Percentiles rank a stretch among this genome's conserved stretches.
phyloP scores from a whole-genome alignment of 371 early-diverging fungal species.

The Zopfochytrium polystomum region DNA sequence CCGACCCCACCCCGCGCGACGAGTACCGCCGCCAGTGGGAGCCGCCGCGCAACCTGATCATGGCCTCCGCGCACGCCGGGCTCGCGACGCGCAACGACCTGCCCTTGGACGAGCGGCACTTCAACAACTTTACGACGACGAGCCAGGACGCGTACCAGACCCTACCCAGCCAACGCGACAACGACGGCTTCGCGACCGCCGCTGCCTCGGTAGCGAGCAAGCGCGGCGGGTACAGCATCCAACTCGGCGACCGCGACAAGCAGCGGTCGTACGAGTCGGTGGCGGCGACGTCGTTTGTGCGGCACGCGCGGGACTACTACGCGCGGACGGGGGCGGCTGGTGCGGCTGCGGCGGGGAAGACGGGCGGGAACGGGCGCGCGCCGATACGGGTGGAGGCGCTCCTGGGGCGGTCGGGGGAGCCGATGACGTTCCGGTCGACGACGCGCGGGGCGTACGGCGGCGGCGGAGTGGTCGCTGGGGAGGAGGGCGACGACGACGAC shows the following conservation, averaged over 20 bases:
- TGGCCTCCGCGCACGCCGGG: no score
- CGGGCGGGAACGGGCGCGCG: neutral
- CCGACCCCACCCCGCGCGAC: no score
- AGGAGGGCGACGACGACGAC: no score
- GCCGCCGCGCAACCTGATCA: no score
- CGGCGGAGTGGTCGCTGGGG: no score
- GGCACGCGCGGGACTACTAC: conserved; percentile 10
- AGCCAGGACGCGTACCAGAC: conserved; percentile 35
- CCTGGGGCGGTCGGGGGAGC: conserved; percentile 8
- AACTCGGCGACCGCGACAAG: conserved; percentile 32
- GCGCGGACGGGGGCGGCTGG: conserved; percentile 4
- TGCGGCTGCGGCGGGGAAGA: no score
- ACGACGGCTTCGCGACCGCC: no score
- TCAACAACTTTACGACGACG: conserved; percentile 38
- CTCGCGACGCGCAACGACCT: conserved; percentile 39
- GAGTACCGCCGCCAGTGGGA: no score
- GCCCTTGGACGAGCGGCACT: conserved; percentile 41
- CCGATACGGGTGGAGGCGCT: neutral
- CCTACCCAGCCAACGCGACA: no score
- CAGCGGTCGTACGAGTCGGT: conserved; percentile 31
- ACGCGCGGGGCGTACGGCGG: no score
- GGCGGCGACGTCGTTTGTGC: conserved; percentile 32
- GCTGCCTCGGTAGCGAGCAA: neutral
- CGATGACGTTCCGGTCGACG: conserved; percentile 5
- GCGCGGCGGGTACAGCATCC: conserved; percentile 23